Evolutionary conservation across 2,329 filamentous ascomycete species (phyloP).

Genomic region (Colletotrichum camelliae): DNA sequence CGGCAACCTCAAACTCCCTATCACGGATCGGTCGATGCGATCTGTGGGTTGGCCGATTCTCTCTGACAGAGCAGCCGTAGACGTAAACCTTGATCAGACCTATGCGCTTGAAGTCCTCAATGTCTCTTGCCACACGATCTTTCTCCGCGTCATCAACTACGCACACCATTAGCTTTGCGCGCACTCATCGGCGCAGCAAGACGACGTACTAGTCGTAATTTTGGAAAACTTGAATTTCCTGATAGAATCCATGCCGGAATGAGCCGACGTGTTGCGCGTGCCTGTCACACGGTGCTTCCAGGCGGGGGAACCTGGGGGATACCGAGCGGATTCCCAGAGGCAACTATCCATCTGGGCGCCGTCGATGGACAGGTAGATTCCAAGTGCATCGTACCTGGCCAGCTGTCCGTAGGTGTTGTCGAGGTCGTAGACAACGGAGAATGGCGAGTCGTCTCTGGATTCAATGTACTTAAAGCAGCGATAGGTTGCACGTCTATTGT

Average conservation of each 20-base stretch:
- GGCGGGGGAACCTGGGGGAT: background rate
- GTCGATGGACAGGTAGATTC: slow-evolving; percentile 23
- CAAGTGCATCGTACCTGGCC: slow-evolving; percentile 10
- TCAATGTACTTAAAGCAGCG: slow-evolving; percentile 24
- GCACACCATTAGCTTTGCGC: background rate
- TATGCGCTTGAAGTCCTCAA: slow-evolving; percentile 14
- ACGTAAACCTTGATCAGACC: slow-evolving; percentile 26
- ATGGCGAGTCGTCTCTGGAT: slow-evolving; percentile 23
- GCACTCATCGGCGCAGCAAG: no score
- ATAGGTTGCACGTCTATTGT: background rate
- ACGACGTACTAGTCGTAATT: slow-evolving; percentile 21
- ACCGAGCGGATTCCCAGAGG: background rate
- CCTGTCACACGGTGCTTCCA: background rate
- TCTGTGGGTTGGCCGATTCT: background rate
- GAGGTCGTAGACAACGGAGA: slow-evolving; percentile 21
- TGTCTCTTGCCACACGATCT: slow-evolving; percentile 6
- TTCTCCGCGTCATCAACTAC: slow-evolving; percentile 17
- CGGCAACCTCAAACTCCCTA: slow-evolving; percentile 3
- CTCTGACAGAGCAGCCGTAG: background rate
- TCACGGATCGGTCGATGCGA: background rate
- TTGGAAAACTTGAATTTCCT: slow-evolving; percentile 25
- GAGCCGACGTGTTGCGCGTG: background rate
- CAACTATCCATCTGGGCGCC: slow-evolving; percentile 11
- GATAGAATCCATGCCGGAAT: background rate
- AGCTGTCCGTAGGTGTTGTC: slow-evolving; percentile 13